Base-by-base conservation (phyloP, 345 rosid genomes). In the Trapa bicornis region DNA sequence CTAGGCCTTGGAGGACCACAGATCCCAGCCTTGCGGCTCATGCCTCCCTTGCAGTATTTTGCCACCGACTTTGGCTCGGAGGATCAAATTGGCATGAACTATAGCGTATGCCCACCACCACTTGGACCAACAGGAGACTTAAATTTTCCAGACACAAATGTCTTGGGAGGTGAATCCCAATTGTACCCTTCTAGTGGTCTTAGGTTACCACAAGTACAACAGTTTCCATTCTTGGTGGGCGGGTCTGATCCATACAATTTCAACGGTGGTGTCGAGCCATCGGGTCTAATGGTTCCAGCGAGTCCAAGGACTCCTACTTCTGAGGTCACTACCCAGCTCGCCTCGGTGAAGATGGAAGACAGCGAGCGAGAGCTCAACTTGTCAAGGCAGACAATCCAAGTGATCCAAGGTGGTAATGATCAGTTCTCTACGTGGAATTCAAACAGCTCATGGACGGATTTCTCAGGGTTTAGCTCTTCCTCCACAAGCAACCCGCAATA, bases 301-400 rank as follows among this genome's bases (percentile, higher is more conserved):
- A 77, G 86, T 64, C 78, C 85, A 5, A 80, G 76, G 69, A 38
- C 81, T 16, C 37, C 67, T 10, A 62, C 86, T 4, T 61, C 71
- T 42, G 65, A 80, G 6, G 61, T 32, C 48, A 67, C 62, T 17
- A 57, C 81, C 38, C 86, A 77, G 70, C n/a, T 75, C 41, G 77
- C 85, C 66, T 71, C 85, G 4, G 86, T 87, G 80, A 87, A 87
- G 78, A 85, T 80, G 89, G 93, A 87, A 72, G 89, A 76, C 15
- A 76, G 61, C 62, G 39, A 69, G 36, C 72, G 9, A 45, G 65
- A 64, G 67, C 54, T 68, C 72, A 83, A 76, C 69, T 71, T 87
- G 69, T 77, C 86, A 33, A 85, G 86, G 74, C 92, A 85, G 68
- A 70, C 29, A 22, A 22, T 83, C 53, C 6, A 79, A 50, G 93